Evolutionary conservation across 2,329 filamentous ascomycete species (phyloP).

Genomic region (Mycosphaerella sp.): DNA sequence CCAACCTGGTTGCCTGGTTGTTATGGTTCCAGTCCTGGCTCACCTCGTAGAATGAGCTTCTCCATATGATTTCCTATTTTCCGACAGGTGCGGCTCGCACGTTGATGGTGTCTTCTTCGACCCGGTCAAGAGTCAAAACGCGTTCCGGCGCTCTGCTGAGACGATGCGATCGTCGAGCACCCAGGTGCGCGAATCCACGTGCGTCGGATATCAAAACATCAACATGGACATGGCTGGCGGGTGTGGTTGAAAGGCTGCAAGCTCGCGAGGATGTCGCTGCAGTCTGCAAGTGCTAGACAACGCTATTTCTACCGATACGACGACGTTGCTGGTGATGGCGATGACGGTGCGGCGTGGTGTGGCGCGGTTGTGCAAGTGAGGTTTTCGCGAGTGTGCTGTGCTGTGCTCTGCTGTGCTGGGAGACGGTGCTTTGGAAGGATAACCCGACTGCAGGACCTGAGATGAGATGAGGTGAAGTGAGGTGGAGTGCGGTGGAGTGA

Average conservation of each 20-base stretch:
- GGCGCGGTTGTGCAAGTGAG: too few relatives aligned
- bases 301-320: not conserved
- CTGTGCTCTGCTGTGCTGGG: too few relatives aligned
- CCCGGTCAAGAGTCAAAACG: not conserved
- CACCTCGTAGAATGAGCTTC: constrained; percentile 26
- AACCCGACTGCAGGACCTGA: too few relatives aligned
- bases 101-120: constrained; percentile 1
- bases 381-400: too few relatives aligned
- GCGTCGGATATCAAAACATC: constrained; percentile 14
- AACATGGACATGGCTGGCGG: constrained; percentile 9
- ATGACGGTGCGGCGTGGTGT: too few relatives aligned
- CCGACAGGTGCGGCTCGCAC: constrained; percentile 3
- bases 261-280: constrained; percentile 7
- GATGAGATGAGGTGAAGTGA: too few relatives aligned
- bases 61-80: constrained; percentile 17
- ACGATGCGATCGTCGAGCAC: not conserved
- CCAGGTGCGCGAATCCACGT: constrained; percentile 3
- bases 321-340: not conserved
- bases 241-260: constrained; percentile 3
- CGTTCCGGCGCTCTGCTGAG: not conserved
- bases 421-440: too few relatives aligned
- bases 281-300: not conserved
- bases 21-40: not conserved
- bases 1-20: not conserved
- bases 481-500: too few relatives aligned